phyloP scores from a whole-genome alignment of 495 filamentous ascomycete species.

The Talaromyces ruber region DNA sequence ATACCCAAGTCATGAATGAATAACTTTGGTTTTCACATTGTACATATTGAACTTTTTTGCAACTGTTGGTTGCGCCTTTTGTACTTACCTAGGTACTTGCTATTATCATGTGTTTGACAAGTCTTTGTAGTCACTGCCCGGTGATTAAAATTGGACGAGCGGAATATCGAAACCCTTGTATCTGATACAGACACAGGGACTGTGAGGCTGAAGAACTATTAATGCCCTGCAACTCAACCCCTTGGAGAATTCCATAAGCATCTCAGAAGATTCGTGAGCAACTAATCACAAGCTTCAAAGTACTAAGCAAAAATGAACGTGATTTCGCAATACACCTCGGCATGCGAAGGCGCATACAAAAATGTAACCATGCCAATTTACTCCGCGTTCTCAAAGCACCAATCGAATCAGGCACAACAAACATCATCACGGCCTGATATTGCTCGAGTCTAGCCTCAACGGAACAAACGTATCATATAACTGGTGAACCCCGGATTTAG shows the following conservation, averaged over 20 bases:
- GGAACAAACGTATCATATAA: not conserved
- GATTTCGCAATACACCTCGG: not conserved
- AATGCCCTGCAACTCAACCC: not conserved
- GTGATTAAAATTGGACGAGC: not conserved
- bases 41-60: not conserved
- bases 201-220: not conserved
- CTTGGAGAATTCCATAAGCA: not conserved
- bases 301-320: not conserved
- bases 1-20: not conserved
- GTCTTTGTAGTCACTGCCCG: too few species aligned
- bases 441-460: not conserved
- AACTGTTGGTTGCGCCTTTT: not conserved
- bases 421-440: not conserved
- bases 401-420: not conserved
- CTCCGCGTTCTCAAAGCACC: not conserved
- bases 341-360: not conserved
- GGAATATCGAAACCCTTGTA: not conserved
- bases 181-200: not conserved
- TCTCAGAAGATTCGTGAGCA: not conserved
- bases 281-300: not conserved
- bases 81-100: not conserved
- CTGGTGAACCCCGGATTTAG: not conserved
- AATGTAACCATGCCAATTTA: not conserved
- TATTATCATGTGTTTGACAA: not conserved
- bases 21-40: not conserved